Conservation (phyloP, 345 rosid species). For the Draba incana region DNA sequence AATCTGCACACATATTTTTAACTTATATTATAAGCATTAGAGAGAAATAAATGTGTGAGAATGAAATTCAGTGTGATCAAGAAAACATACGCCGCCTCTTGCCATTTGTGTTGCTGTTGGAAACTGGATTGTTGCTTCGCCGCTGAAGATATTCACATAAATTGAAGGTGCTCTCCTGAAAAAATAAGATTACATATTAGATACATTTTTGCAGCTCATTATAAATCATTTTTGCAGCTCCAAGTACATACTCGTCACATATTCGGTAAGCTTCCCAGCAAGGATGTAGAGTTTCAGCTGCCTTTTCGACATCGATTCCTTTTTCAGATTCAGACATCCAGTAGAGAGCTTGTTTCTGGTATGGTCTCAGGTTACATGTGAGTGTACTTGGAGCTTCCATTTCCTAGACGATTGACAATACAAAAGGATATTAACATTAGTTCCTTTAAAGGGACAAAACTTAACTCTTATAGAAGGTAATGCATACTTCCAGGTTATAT, state of each 20-base stretch:
- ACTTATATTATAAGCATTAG: background rate
- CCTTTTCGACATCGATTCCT: slow-evolving; percentile 58
- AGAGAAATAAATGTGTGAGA: background rate
- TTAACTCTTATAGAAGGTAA: background rate
- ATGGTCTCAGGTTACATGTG: slow-evolving; percentile 57
- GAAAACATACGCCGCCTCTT: slow-evolving; percentile 63
- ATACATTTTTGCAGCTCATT: background rate
- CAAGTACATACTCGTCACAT: slow-evolving; percentile 61
- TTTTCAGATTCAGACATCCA: slow-evolving; percentile 71
- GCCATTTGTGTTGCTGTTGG: slow-evolving; percentile 71
- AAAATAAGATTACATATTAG: background rate
- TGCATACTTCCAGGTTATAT: slow-evolving; percentile 54
- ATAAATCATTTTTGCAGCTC: background rate
- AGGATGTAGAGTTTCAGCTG: slow-evolving; percentile 64
- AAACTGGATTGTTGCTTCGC: slow-evolving; percentile 71
- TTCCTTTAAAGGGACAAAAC: background rate
- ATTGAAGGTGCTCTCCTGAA: slow-evolving; percentile 65
- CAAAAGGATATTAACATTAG: background rate
- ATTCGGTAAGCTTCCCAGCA: slow-evolving; percentile 71
- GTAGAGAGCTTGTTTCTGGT: slow-evolving; percentile 72
- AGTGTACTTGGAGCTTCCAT: slow-evolving; percentile 68
- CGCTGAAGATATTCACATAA: slow-evolving; percentile 62
- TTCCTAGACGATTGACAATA: slow-evolving; percentile 45
- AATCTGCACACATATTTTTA: slow-evolving; percentile 41
- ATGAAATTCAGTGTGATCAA: slow-evolving; percentile 17